Percentiles rank a stretch among this genome's conserved stretches.
These are phyloP conservation scores for Massarina eburnea DNA, from an alignment of 2,329 filamentous ascomycete species.

Conservation along the genomic window DNA sequence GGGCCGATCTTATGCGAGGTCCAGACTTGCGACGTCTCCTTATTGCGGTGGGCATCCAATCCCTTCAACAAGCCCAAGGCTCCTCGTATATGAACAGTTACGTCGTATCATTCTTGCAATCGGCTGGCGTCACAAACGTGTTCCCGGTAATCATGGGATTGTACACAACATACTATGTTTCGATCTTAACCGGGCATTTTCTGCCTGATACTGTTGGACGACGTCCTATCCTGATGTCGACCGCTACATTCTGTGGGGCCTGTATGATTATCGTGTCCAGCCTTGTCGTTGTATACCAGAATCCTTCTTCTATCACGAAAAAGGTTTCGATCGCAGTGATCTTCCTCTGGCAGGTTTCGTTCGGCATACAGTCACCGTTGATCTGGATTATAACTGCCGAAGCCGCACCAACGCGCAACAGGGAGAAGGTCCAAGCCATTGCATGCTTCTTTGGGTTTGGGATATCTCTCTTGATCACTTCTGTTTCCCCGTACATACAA, in stretches of 20 bases:
- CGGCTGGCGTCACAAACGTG: conserved; percentile 10
- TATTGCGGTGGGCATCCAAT: conserved; percentile 16
- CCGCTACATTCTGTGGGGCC: conserved; percentile 5
- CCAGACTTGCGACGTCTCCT: conserved; percentile 13
- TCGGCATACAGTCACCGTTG: conserved; percentile 10
- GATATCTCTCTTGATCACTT: conserved; percentile 27
- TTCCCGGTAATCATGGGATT: conserved; percentile 14
- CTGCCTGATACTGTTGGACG: conserved; percentile 12
- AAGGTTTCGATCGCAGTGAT: conserved; percentile 11
- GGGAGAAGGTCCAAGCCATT: conserved; percentile 32
- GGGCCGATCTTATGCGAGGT: conserved; percentile 9
- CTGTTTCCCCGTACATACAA: conserved; percentile 35
- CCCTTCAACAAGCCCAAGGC: conserved; percentile 12
- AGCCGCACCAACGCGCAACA: conserved; percentile 23
- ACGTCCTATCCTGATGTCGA: conserved; percentile 12
- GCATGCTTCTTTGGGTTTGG: conserved; percentile 29
- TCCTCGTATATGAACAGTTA: conserved; percentile 15
- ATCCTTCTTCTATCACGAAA: background rate
- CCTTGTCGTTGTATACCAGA: conserved; percentile 3
- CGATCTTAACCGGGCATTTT: conserved; percentile 11
- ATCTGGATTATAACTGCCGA: conserved; percentile 36
- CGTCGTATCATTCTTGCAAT: conserved; percentile 11
- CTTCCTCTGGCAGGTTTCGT: conserved; percentile 12
- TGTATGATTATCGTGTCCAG: conserved; percentile 6
- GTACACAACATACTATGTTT: conserved; percentile 9